Evolutionary conservation across 2,329 filamentous ascomycete genomes (phyloP), one percentile per base, ranked within the genome.

Genomic region (Fusarium fujikuroi): DNA sequence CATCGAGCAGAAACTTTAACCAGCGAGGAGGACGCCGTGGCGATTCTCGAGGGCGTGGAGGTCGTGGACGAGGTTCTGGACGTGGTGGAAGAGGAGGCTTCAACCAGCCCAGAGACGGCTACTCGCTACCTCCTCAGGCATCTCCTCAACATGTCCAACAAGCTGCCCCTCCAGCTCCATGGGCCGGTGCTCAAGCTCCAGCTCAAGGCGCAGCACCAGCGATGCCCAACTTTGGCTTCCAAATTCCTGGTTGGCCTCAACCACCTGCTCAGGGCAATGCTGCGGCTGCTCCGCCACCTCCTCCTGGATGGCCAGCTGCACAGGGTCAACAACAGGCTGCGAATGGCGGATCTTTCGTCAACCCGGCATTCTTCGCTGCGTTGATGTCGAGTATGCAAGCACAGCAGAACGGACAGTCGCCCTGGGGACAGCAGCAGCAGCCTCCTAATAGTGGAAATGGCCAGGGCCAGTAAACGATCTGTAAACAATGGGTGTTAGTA

Each of bases 321-420:
- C 79, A 72, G 78, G 82, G 67, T 49, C 82, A 82, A 42, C 74
- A 70, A 40, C 73, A 70, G n/a, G 66, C 47, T 44, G 77, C 83
- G 21, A 40, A 79, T 79, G 50, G 82, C 53, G 85, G 69, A 12
- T 82, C 86, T 15, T 88, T 88, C 73, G 85, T 90, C 66, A 91
- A 90, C 72, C 89, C 89, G 7, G 85, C 87, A 3, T 87, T 91
- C 77, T 84, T 91, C 65, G 85, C 87, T 44, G 85, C 84, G 8
- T 69, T 87, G 40, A 84, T 87, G 80, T 82, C 78, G 43, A 85
- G 86, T 64, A 83, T 84, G 78, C 83, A 84, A 70, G 77, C 78
- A 14, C 73, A 75, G 53, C 79, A 81, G 50, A 77, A 77, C 28
- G 77, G 78, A 2, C 78, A 81, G 68, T 76, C 77, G 30, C 74